Conservation (phyloP, 2,329 filamentous ascomycete genomes). For the Madurella mycetomatis region DNA sequence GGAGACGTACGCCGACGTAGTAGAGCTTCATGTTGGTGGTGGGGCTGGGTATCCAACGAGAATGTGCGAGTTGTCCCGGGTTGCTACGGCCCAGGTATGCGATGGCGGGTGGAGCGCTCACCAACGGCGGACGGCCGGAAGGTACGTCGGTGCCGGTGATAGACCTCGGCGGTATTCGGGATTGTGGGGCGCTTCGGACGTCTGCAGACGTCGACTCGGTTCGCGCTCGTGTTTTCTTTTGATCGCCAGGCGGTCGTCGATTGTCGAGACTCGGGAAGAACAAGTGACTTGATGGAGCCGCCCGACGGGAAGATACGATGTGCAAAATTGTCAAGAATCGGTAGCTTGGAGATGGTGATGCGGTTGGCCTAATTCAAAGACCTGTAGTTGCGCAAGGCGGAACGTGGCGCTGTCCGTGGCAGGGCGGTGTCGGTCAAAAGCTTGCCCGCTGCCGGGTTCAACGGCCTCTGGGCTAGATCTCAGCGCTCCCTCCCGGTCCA, state of each 20-base stretch:
- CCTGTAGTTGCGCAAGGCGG: neutral
- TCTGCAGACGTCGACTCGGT: too few relatives aligned
- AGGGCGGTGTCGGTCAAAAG: slow-evolving; percentile 7
- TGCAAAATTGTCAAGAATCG: too few relatives aligned
- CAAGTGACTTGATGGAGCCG: too few relatives aligned
- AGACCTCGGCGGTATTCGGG: neutral
- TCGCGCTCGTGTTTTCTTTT: too few relatives aligned
- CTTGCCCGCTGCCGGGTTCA: slow-evolving; percentile 16
- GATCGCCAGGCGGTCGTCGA: too few relatives aligned
- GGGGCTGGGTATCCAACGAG: neutral
- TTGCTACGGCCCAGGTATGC: neutral
- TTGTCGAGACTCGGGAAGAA: too few relatives aligned
- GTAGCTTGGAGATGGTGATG: too few relatives aligned
- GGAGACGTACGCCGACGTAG: slow-evolving; percentile 71
- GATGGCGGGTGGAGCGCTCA: slow-evolving; percentile 2
- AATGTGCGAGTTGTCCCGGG: neutral
- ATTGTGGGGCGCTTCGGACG: neutral
- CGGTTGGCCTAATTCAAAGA: too few relatives aligned
- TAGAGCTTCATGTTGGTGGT: slow-evolving; percentile 70
- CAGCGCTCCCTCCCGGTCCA: too few relatives aligned
- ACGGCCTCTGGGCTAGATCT: too few relatives aligned
- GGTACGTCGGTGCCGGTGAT: slow-evolving; percentile 9
- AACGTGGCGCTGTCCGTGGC: neutral
- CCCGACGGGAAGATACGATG: too few relatives aligned
- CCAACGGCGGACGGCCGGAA: neutral